phyloP scores from a whole-genome alignment of 208 protist species.

The Crithidia mellificae region DNA sequence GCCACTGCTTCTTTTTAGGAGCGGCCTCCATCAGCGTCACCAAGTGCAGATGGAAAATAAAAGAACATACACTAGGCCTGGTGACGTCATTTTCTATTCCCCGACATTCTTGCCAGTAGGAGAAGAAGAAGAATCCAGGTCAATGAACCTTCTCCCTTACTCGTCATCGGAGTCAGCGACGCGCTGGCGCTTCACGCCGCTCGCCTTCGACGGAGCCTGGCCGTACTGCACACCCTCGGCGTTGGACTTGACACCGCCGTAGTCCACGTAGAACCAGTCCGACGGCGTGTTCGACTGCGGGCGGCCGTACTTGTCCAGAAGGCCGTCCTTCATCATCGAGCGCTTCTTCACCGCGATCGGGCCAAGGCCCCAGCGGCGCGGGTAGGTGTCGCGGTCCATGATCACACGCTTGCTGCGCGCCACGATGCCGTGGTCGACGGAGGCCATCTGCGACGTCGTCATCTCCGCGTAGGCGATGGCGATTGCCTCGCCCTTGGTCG shows the following conservation, averaged over 20 bases:
- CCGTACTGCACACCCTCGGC: conserved; percentile 84
- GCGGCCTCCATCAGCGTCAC: too few relatives aligned
- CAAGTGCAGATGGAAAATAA: too few relatives aligned
- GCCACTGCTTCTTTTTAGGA: too few relatives aligned
- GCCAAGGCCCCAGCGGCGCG: conserved; percentile 98
- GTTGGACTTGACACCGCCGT: conserved; percentile 86
- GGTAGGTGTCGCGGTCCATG: conserved; percentile 99
- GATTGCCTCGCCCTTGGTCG: conserved; percentile 99
- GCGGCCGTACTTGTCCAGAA: conserved; percentile 98
- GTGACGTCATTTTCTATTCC: too few relatives aligned
- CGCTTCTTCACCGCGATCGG: conserved; percentile 96
- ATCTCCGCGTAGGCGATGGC: conserved; percentile 98
- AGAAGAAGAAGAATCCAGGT: too few relatives aligned
- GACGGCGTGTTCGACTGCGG: conserved; percentile 97
- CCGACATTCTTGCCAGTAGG: too few relatives aligned
- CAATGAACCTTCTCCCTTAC: conserved; percentile 28
- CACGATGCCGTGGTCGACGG: conserved; percentile 97
- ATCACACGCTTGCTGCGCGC: conserved; percentile 99
- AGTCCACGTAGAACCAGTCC: conserved; percentile 96
- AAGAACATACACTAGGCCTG: too few relatives aligned
- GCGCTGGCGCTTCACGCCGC: conserved; percentile 56
- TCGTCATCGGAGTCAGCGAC: conserved; percentile 58
- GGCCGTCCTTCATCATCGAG: conserved; percentile 95
- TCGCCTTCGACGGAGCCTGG: conserved; percentile 48
- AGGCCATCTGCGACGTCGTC: conserved; percentile 97